phyloP scores from a whole-genome alignment of 2,329 filamentous ascomycete species.

The Penicillium aurantiogriseum region DNA sequence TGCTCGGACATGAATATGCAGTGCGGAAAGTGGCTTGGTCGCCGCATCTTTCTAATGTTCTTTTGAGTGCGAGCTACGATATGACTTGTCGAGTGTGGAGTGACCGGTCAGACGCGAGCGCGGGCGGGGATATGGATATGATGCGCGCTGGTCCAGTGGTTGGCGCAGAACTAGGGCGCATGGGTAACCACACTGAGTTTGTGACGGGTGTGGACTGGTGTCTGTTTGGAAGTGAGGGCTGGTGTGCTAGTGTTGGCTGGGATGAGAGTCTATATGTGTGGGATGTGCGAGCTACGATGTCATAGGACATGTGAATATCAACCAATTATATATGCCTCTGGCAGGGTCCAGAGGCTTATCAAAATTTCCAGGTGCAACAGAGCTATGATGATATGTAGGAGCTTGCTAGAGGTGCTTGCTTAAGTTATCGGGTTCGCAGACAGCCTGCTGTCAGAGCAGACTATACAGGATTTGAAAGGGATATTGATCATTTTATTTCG shows the following conservation, averaged over 20 bases:
- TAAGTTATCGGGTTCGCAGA: not conserved
- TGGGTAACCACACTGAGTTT: constrained; percentile 94
- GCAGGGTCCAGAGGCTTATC: not conserved
- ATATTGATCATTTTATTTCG: constrained; percentile 24
- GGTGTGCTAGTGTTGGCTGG: constrained; percentile 94
- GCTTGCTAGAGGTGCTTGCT: not conserved
- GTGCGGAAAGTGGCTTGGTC: constrained; percentile 85
- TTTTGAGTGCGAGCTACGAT: constrained; percentile 91
- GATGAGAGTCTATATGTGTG: constrained; percentile 88
- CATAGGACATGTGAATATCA: constrained; percentile 13
- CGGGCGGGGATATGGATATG: constrained; percentile 35
- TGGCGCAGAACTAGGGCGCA: constrained; percentile 74
- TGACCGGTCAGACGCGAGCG: constrained; percentile 60
- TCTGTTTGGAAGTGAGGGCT: constrained; percentile 89
- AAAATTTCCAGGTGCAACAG: too few relatives aligned
- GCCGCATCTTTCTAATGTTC: constrained; percentile 83
- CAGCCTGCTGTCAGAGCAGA: not conserved
- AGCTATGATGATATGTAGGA: not conserved
- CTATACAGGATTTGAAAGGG: not conserved
- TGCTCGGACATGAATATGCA: constrained; percentile 88
- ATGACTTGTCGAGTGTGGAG: constrained; percentile 97
- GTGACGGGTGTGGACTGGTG: constrained; percentile 98
- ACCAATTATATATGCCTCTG: constrained; percentile 17
- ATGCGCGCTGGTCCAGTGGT: constrained; percentile 46
- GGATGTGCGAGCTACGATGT: constrained; percentile 74